Conservation (phyloP, 768 basidiomycete genomes). For the Russula ochroleuca region DNA sequence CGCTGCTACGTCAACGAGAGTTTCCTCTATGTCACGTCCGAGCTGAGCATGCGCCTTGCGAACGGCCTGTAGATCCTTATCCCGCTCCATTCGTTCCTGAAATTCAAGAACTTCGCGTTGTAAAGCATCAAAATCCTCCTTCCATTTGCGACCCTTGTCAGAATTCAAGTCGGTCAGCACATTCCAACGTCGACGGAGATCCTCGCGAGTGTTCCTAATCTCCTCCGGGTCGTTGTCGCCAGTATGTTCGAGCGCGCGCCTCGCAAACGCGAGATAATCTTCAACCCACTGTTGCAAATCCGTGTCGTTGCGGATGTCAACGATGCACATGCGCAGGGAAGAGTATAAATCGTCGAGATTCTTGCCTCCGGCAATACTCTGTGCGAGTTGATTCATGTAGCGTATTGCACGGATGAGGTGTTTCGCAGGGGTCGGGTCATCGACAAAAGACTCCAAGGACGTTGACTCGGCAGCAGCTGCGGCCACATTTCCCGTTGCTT, state of each 20-base stretch:
- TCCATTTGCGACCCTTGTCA: constrained; percentile 47
- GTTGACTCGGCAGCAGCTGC: constrained; percentile 41
- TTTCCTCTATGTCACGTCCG: constrained; percentile 46
- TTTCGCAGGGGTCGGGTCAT: constrained; percentile 60
- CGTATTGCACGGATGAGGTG: constrained; percentile 52
- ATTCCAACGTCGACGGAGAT: constrained; percentile 50
- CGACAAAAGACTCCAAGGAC: constrained; percentile 52
- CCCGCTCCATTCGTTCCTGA: constrained; percentile 43
- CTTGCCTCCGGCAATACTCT: constrained; percentile 50
- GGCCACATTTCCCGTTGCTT: constrained; percentile 47
- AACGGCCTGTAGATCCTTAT: constrained; percentile 47
- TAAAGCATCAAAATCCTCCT: constrained; percentile 43
- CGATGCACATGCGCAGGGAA: constrained; percentile 41
- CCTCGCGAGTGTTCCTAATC: constrained; percentile 37
- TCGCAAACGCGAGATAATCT: constrained; percentile 47
- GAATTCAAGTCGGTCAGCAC: constrained; percentile 44
- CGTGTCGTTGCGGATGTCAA: constrained; percentile 50
- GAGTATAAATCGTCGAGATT: constrained; percentile 48
- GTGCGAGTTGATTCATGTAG: constrained; percentile 39
- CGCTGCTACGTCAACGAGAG: constrained; percentile 39
- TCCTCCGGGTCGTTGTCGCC: constrained; percentile 54
- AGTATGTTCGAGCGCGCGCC: constrained; percentile 45
- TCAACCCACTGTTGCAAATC: constrained; percentile 53
- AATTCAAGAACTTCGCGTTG: constrained; percentile 45
- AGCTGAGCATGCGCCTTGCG: constrained; percentile 48